phyloP scores from a whole-genome alignment of 1,284 basidiomycete genomes.

The Papiliotrema nemorosa region DNA sequence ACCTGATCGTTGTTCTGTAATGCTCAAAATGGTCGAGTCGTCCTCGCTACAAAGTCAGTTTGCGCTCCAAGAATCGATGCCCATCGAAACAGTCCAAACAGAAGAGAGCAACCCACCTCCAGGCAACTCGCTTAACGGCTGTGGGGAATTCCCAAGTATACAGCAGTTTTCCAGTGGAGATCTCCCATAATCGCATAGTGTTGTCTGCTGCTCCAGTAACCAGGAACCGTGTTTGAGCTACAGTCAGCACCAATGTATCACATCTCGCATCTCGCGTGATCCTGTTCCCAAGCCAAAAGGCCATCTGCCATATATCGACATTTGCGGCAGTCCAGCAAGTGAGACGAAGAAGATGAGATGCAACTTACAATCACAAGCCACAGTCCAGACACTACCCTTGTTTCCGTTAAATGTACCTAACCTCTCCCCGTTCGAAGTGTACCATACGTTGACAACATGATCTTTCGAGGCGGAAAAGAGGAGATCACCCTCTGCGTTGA shows the following conservation, averaged over 20 bases:
- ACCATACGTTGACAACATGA: conserved; percentile 93
- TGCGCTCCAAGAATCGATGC: neutral
- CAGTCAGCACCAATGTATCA: conserved; percentile 6
- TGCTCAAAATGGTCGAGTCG: conserved; percentile 78
- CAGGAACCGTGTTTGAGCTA: conserved; percentile 80
- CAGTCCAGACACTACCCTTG: conserved; percentile 95
- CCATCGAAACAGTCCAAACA: too few relatives aligned
- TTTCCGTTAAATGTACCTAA: conserved; percentile 95
- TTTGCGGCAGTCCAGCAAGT: too few relatives aligned
- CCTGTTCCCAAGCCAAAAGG: neutral
- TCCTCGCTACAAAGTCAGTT: conserved; percentile 61
- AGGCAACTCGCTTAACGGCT: conserved; percentile 88
- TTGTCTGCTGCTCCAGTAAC: conserved; percentile 87
- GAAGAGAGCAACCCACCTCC: conserved; percentile 38
- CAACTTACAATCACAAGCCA: conserved; percentile 87
- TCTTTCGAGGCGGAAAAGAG: conserved; percentile 97
- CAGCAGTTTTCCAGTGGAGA: conserved; percentile 84
- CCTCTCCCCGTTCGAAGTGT: conserved; percentile 96
- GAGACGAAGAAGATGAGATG: too few relatives aligned
- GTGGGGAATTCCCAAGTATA: conserved; percentile 97
- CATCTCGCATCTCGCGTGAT: neutral
- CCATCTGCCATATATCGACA: neutral
- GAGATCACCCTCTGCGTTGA: conserved; percentile 94
- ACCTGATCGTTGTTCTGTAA: conserved; percentile 97
- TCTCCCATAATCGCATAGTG: conserved; percentile 85